Evolutionary conservation across 139 green algal genomes (phyloP).

Genomic region (Trebouxia sp.): DNA sequence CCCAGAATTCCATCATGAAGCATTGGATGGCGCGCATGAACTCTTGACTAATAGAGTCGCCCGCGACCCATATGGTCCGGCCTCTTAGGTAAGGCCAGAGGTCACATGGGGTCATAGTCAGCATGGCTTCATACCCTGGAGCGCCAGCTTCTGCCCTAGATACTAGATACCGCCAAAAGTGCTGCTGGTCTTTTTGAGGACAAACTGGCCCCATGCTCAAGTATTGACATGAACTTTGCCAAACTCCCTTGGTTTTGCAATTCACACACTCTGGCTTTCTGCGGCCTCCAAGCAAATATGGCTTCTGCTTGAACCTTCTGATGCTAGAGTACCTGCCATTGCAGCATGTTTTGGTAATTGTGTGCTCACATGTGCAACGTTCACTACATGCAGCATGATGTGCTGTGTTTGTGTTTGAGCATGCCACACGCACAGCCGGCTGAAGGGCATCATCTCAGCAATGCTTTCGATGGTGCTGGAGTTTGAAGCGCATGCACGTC

Average conservation of each 20-base stretch:
- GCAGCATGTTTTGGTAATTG: neutral
- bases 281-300: constrained; percentile 26
- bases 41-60: constrained; percentile 41
- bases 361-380: neutral
- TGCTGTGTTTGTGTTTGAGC: neutral
- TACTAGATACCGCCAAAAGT: neutral
- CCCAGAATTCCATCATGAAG: constrained; percentile 39
- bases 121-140: constrained; percentile 1
- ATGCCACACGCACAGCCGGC: too few relatives aligned
- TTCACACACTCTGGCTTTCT: constrained; percentile 27
- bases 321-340: neutral
- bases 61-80: constrained; percentile 42
- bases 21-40: constrained; percentile 24
- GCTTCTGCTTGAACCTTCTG: constrained; percentile 11
- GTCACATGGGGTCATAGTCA: constrained; percentile 43
- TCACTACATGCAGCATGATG: neutral
- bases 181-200: neutral
- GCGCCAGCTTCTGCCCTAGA: constrained; percentile 2
- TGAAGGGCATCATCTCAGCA: too few relatives aligned
- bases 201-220: neutral
- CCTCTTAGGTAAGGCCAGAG: constrained; percentile 43
- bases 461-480: neutral
- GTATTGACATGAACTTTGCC: constrained; percentile 29
- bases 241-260: constrained; percentile 11
- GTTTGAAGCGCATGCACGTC: neutral